phyloP scores from a whole-genome alignment of 2,329 filamentous ascomycete genomes.

The Penicillium sp. region DNA sequence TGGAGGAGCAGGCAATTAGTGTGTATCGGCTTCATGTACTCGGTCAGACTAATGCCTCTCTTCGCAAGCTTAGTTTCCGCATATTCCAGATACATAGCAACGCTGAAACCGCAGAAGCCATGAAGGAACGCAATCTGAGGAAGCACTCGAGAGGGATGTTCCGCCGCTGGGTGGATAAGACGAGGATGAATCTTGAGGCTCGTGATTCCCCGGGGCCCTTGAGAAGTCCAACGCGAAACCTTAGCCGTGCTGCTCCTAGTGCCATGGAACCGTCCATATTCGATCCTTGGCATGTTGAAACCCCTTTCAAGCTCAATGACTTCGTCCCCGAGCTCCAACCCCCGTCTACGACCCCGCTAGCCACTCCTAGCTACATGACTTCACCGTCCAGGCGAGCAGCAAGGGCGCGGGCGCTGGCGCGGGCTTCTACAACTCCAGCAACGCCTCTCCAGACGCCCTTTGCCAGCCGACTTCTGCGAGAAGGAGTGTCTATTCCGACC shows the following conservation, averaged over 20 bases:
- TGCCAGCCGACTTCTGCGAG: conserved; percentile 43
- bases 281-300: conserved; percentile 43
- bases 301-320: conserved; percentile 44
- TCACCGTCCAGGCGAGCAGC: conserved; percentile 54
- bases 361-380: conserved; percentile 48
- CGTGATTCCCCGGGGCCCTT: conserved; percentile 36
- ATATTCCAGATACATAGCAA: conserved; percentile 60
- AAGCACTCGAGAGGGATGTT: conserved; percentile 62
- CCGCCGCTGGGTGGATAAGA: conserved; percentile 58
- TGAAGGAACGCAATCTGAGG: conserved; percentile 58
- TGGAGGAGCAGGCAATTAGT: conserved; percentile 51
- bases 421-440: conserved; percentile 51
- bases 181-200: conserved; percentile 37
- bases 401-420: conserved; percentile 46
- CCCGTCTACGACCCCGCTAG: conserved; percentile 42
- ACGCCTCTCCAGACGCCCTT: conserved; percentile 51
- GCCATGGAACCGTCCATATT: conserved; percentile 35
- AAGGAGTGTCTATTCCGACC: conserved; percentile 26
- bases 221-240: conserved; percentile 32
- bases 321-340: conserved; percentile 38
- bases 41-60: conserved; percentile 50
- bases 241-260: conserved; percentile 25
- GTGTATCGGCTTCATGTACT: conserved; percentile 55
- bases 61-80: conserved; percentile 63
- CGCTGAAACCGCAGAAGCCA: conserved; percentile 57